Evolutionary conservation across 352 stramenopile genomes (phyloP), one percentile per base, ranked within the genome.

Genomic region (Phytophthora palmivora): DNA sequence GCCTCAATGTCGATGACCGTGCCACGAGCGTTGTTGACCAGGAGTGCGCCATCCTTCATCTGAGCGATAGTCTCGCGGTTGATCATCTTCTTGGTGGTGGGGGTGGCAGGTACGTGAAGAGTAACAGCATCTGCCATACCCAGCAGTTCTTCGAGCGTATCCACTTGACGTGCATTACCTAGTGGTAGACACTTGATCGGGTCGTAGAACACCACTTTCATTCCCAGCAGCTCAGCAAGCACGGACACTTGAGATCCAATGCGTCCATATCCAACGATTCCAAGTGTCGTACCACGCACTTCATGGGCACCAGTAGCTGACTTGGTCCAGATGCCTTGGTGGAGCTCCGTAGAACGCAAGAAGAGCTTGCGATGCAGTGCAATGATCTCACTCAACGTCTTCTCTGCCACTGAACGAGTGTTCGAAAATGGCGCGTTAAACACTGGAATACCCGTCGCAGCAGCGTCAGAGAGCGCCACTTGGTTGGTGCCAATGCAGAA

Each of bases 21-120:
- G 16, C 95, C 95, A 61, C 96, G 92, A 21, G 96, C 95, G 72
- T 98, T 98, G 73, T 99, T 99, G 26, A 99, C 76, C 6, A 99
- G 68, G 10, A 97, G 76, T 4, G 92, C 94, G 11, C 93, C 92
- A 18, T 94, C 79, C 72, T 97, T 98, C 92, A 98, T 98, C 34
- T 89, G 60, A 3, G 79, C 72, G 30, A 98, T 85, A 19, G 88
- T 96, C 32, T 89, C 84, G 7, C 73, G 81, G 73, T 96, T 96
- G 65, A 98, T 96, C 76, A 98, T 97, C 72, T 98, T 87, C 57
- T 87, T 88, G 90, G 97, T 95, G 7, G 89, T 87, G 45, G 91
- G 84, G 52, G 97, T 98, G 54, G 97, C 97, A 2, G 96, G 96
- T 54, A 98, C 95, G 69, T 99, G 97, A n/a, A 99, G 79, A 19